phyloP scores from a whole-genome alignment of 495 filamentous ascomycete species.

The Penicillium paxilli region DNA sequence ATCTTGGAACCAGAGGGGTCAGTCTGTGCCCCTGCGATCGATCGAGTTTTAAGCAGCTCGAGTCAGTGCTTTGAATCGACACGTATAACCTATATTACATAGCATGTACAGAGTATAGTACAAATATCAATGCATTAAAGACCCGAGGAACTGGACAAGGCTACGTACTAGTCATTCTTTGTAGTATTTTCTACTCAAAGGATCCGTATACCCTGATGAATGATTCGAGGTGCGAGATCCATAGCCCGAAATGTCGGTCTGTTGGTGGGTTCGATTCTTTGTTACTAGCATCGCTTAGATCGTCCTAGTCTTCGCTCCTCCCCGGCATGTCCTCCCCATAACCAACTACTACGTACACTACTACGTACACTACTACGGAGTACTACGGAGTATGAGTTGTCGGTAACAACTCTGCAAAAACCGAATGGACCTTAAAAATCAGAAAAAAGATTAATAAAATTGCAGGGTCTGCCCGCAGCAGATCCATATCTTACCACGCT shows the following conservation, averaged over 20 bases:
- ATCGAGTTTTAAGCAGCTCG: background rate
- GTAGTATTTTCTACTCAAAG: no score
- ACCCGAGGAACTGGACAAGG: background rate
- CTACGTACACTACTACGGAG: no score
- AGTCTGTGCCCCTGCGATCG: background rate
- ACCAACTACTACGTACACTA: no score
- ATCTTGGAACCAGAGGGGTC: slow-evolving; percentile 7
- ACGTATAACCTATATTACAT: background rate
- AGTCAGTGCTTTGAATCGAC: background rate
- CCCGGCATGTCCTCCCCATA: background rate
- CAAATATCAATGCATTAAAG: background rate
- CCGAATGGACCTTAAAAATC: no score
- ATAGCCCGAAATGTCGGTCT: background rate
- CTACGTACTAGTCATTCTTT: background rate
- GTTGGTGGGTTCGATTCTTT: background rate
- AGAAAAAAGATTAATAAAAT: slow-evolving; percentile 4
- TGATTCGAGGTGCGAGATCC: background rate
- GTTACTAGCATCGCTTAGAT: background rate
- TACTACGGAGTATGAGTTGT: no score
- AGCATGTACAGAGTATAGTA: no score
- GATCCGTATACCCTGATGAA: no score
- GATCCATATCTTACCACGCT: slow-evolving; percentile 23
- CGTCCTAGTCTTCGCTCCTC: background rate
- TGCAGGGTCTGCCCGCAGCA: slow-evolving; percentile 12
- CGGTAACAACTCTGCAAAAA: no score